Evolutionary conservation across 1,139 yeast genomes (phyloP), one percentile per base, ranked within the genome.

Genomic region (Meyerozyma sp.): DNA sequence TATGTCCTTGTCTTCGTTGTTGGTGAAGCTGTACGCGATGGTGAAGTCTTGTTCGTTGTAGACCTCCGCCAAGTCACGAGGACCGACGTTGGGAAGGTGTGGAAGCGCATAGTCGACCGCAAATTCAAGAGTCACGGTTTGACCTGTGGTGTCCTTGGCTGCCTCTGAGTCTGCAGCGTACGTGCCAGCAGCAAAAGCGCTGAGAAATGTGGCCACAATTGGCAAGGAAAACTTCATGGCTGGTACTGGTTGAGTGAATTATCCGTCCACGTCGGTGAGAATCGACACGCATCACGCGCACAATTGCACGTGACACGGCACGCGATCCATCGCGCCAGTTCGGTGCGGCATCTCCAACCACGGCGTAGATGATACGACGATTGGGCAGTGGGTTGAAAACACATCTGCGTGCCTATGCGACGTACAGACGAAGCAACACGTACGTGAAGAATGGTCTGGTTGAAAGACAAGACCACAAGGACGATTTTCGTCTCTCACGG

Each of bases 31-130:
- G 61, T 84, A 83, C 40, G 66, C 63, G 47, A 89, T 62, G 3
- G 81, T 68, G 40, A 81, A 66, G 36, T 73, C 70, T 40, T 84
- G 83, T 39, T 79, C 84, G 54, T 79, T 77, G 53, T 49, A 53
- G 43, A 74, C 59, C 39, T 70, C 73, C 8, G 74, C 73, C 23
- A 74, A 68, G 35, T 67, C 77, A 23, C 60, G 48, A 23, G 57
- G 55, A 2, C 59, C 49, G 23, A 64, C 55, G 4, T 64, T 66
- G 42, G 78, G 79, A 41, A 59, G 62, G 51, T 73, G 76, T 26
- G 62, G 62, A 43, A 77, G 61, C n/a, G 52, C 36, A 51, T 75
- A 78, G 42, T 69, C 73, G 36, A 74, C 64, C 36, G 59, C 56
- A 49, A 76, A 62, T 42, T 73, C 66, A 55, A 67, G 61, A n/a